phyloP scores from a whole-genome alignment of 2,329 filamentous ascomycete genomes.

The Emmonsia crescens region DNA sequence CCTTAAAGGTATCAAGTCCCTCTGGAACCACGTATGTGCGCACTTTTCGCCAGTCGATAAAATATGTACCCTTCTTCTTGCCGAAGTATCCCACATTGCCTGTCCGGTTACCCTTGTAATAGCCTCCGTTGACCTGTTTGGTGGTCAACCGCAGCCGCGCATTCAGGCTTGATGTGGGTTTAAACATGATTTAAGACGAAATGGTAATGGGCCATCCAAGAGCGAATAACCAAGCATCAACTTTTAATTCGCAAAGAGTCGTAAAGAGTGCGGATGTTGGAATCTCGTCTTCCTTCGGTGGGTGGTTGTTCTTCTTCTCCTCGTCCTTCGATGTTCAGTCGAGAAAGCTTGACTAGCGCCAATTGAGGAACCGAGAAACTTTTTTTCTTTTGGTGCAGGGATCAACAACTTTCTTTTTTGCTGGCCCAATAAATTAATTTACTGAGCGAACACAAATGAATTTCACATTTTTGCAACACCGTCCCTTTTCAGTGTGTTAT shows the following conservation, averaged over 20 bases:
- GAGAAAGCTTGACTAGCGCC: conserved; percentile 3
- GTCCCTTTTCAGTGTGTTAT: not conserved
- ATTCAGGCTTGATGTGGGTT: conserved; percentile 44
- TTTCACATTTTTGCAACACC: not conserved
- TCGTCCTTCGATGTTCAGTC: not conserved
- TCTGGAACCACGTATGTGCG: conserved; percentile 78
- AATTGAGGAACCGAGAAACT: not conserved
- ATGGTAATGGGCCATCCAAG: not conserved
- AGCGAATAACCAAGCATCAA: not conserved
- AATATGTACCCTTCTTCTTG: conserved; percentile 43
- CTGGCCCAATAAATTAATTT: not conserved
- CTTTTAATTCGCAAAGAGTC: not conserved
- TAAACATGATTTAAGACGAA: conserved; percentile 27
- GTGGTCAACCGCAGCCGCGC: conserved; percentile 74
- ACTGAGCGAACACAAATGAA: not conserved
- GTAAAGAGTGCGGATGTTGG: not conserved
- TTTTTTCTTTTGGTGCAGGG: conserved; percentile 1
- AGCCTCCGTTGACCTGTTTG: conserved; percentile 86
- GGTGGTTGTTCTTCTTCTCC: not conserved
- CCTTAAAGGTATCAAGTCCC: conserved; percentile 59
- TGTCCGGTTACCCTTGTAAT: conserved; percentile 91
- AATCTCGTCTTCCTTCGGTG: not conserved
- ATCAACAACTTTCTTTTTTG: not conserved
- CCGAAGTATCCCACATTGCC: conserved; percentile 82
- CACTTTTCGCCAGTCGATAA: conserved; percentile 77